Conservation (phyloP, 352 stramenopile genomes). For the Blastocystis sp. region DNA sequence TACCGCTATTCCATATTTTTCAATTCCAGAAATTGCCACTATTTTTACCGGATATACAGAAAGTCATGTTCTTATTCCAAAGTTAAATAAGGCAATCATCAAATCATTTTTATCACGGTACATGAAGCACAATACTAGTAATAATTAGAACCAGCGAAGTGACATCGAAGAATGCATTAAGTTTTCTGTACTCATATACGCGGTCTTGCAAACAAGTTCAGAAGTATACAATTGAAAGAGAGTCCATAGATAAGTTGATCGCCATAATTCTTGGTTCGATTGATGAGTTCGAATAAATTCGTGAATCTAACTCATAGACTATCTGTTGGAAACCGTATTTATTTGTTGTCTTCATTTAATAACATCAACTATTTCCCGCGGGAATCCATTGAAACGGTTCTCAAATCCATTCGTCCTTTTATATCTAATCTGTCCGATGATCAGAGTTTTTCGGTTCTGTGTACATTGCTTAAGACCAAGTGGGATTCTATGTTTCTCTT, state of each 20-base stretch:
- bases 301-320: not conserved
- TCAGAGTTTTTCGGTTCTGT: conserved; percentile 4
- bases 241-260: not conserved
- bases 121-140: not conserved
- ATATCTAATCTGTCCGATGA: not conserved
- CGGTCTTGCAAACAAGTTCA: not conserved
- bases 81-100: not conserved
- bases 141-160: not conserved
- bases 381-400: not conserved
- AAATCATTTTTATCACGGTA: not conserved
- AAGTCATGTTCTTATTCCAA: not conserved
- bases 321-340: not conserved
- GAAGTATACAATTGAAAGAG: not conserved
- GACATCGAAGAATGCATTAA: not conserved
- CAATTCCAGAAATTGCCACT: conserved; percentile 23
- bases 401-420: not conserved
- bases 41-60: conserved; percentile 20
- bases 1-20: not conserved
- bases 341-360: conserved; percentile 13
- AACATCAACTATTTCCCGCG: not conserved
- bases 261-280: not conserved
- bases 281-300: not conserved
- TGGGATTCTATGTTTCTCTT: not conserved
- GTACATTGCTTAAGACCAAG: conserved; percentile 5
- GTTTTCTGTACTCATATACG: not conserved